Percentiles rank a stretch among this genome's conserved stretches.
Evolutionary conservation across 2,329 filamentous ascomycete species (phyloP).

Genomic region (Zopfia rhizophila): DNA sequence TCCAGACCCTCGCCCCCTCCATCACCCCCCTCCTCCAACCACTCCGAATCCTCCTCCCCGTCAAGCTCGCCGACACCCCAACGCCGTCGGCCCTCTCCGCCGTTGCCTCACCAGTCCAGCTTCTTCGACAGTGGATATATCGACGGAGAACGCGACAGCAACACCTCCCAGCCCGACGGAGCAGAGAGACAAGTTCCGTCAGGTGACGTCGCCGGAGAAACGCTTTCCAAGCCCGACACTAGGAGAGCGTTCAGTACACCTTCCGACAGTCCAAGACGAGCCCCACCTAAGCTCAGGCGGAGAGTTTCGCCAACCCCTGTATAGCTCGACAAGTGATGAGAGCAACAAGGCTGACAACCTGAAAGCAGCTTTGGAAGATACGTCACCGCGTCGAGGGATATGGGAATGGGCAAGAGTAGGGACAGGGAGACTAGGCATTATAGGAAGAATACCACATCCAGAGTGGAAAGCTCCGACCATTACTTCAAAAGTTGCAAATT

Average conservation of each 20-base stretch:
- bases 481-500: slow-evolving; percentile 25
- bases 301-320: slow-evolving; percentile 37
- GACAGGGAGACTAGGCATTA: slow-evolving; percentile 39
- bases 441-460: slow-evolving; percentile 40
- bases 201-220: slow-evolving; percentile 36
- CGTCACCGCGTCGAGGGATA: slow-evolving; percentile 38
- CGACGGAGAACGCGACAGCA: slow-evolving; percentile 42
- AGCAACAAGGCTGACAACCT: slow-evolving; percentile 8
- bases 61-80: slow-evolving; percentile 44
- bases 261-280: slow-evolving; percentile 39
- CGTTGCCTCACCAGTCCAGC: slow-evolving; percentile 48
- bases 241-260: slow-evolving; percentile 30
- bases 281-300: slow-evolving; percentile 48
- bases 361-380: slow-evolving; percentile 20
- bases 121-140: slow-evolving; percentile 46
- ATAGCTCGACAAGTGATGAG: slow-evolving; percentile 21
- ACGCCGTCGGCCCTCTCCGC: slow-evolving; percentile 44
- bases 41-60: slow-evolving; percentile 35
- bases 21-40: slow-evolving; percentile 41
- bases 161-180: slow-evolving; percentile 38
- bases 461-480: slow-evolving; percentile 38
- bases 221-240: slow-evolving; percentile 20
- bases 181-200: slow-evolving; percentile 37
- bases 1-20: slow-evolving; percentile 42
- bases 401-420: slow-evolving; percentile 49